Evolutionary conservation across 345 rosid species (phyloP).

Genomic region (Reutealis trisperma): DNA sequence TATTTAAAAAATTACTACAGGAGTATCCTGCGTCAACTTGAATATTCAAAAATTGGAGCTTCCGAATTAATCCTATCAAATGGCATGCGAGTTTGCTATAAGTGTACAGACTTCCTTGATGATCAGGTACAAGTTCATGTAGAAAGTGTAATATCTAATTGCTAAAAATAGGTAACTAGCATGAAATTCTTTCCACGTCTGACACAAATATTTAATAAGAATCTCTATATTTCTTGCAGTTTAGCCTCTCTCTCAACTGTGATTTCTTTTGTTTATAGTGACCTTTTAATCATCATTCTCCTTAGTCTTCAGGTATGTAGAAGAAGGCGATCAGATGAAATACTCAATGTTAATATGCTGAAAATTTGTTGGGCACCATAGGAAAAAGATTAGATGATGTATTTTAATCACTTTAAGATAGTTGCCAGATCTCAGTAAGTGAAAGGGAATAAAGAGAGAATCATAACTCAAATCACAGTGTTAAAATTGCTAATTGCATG

Average conservation of each 20-base stretch:
- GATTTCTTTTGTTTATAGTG: background rate
- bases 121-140: conserved; percentile 67
- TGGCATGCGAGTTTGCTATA: conserved; percentile 83
- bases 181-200: background rate
- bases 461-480: background rate
- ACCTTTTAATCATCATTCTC: background rate
- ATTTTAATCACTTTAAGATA: background rate
- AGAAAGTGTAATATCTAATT: conserved; percentile 5
- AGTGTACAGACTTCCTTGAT: conserved; percentile 80
- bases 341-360: too few species aligned
- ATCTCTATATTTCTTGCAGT: background rate
- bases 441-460: background rate
- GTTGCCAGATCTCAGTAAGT: background rate
- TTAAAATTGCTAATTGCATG: background rate
- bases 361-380: too few species aligned
- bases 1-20: conserved; percentile 45
- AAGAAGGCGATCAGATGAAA: too few species aligned
- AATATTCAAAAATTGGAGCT: conserved; percentile 71
- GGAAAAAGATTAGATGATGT: background rate
- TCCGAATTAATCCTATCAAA: conserved; percentile 78
- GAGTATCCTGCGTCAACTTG: conserved; percentile 51
- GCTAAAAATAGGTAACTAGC: background rate
- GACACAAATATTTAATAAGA: background rate
- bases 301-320: background rate
- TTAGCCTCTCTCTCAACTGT: background rate